These are phyloP conservation scores for Cytospora mali DNA, from an alignment of 2,329 filamentous ascomycete species.

Conservation along the genomic window DNA sequence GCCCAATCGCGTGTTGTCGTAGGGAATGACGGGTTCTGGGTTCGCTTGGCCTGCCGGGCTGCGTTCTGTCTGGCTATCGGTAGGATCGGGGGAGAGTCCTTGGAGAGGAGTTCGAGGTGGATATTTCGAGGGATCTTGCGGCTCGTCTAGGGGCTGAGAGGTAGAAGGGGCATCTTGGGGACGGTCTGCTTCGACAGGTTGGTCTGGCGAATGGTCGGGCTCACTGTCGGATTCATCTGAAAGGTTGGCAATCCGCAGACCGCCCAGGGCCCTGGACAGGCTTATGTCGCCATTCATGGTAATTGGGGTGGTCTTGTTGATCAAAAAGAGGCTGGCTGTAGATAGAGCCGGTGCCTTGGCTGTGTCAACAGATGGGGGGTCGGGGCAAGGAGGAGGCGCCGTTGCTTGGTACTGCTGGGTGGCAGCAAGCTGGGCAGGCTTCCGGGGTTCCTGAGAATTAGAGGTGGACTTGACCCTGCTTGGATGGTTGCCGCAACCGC, in stretches of 20 bases:
- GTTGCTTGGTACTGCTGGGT: not conserved
- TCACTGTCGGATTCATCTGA: constrained; percentile 66
- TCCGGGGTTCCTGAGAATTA: constrained; percentile 21
- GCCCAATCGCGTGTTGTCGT: constrained; percentile 30
- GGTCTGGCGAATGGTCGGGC: constrained; percentile 38
- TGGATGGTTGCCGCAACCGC: constrained; percentile 20
- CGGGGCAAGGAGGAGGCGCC: constrained; percentile 11
- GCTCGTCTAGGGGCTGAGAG: constrained; percentile 16
- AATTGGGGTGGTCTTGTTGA: constrained; percentile 20
- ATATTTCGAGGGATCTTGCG: constrained; percentile 18
- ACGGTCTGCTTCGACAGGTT: constrained; percentile 37
- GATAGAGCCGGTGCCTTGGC: constrained; percentile 24
- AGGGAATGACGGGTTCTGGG: constrained; percentile 11
- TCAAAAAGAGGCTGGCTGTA: constrained; percentile 23
- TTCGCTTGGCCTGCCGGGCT: constrained; percentile 13
- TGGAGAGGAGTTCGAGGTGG: constrained; percentile 28
- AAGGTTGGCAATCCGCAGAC: constrained; percentile 91
- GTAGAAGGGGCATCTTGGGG: constrained; percentile 33
- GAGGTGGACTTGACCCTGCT: constrained; percentile 20
- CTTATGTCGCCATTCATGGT: constrained; percentile 91
- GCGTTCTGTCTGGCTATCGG: constrained; percentile 5
- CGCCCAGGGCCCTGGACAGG: constrained; percentile 88
- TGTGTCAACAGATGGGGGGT: constrained; percentile 18
- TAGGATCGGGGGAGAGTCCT: constrained; percentile 7
- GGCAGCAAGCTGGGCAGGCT: constrained; percentile 24